Base-by-base conservation (phyloP, 345 rosid genomes). In the Corchorus olitorius region DNA sequence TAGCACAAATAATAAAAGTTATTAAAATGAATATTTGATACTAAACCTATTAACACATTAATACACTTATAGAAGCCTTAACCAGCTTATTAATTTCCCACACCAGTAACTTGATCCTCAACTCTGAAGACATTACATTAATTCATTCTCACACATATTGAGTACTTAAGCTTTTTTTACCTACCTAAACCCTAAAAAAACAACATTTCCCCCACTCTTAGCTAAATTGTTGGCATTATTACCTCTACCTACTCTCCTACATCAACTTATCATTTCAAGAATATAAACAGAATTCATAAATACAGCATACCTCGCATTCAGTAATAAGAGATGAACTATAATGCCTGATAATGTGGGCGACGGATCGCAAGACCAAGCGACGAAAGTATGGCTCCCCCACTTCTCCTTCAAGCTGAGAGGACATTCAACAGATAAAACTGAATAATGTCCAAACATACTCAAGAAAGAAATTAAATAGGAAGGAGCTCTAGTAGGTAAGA, bases 331-430 rank as follows among this genome's bases (percentile, higher is more conserved):
- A 91, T 49, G 99, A 84, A 84, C 98, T 92, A 81, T 93, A 93
- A 45, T 87, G 94, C 80, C 97, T 88, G 79, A 96, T 96, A 74
- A 93, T 85, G 84, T 96, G 98, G 81, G 95, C 91, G 88, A 96
- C 97, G 63, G 98, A 96, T 27, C 97, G 94, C 90, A 96, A 87
- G 79, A 96, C 98, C 86, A 96, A 83, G 65, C 99, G 98, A 60
- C 98, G 93, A 80, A 92, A 85, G 82, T 93, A 90, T 74, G 99
- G 99, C 86, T 96, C 99, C 72, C 97, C 98, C 73, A 85, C 83
- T 83, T 96, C 99, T 82, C 98, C 99, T 86, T 96, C 99, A 66
- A 86, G 81, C 99, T 95, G 83, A 65, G 81, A 70, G 62, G 70
- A 84, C 76, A 81, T 49, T 74, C 73, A 80, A 76, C 58, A 77